phyloP scores from a whole-genome alignment of 768 basidiomycete species.

The Mycena chlorophos region DNA sequence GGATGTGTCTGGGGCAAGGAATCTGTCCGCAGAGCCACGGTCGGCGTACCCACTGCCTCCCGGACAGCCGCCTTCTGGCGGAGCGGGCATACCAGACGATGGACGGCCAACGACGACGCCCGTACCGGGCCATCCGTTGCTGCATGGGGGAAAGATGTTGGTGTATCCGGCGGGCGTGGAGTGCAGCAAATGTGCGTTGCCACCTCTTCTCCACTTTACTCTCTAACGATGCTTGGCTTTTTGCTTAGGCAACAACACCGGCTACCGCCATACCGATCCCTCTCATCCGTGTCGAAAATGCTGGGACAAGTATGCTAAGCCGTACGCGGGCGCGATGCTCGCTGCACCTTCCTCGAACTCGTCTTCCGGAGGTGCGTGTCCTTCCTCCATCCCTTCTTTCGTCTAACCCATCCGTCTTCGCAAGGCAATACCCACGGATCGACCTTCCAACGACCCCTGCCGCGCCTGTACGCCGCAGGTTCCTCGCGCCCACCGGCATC shows the following conservation, averaged over 20 bases:
- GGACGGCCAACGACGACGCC: conserved; percentile 65
- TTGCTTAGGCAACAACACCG: conserved; percentile 64
- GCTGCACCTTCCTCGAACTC: conserved; percentile 43
- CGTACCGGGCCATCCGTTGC: conserved; percentile 64
- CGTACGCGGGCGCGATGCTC: conserved; percentile 59
- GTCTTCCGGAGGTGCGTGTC: conserved; percentile 1
- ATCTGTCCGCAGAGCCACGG: background rate
- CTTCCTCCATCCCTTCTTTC: background rate
- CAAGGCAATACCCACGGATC: conserved; percentile 7
- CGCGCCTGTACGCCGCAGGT: conserved; percentile 28
- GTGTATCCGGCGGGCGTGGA: conserved; percentile 66
- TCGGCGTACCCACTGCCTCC: conserved; percentile 35
- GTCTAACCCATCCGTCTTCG: background rate
- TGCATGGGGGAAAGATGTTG: conserved; percentile 59
- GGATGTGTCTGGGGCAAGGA: conserved; percentile 6
- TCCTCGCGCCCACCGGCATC: conserved; percentile 13
- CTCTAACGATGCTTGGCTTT: background rate
- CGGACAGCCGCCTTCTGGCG: conserved; percentile 23
- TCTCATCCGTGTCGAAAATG: conserved; percentile 68
- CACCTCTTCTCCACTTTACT: background rate
- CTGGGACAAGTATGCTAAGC: conserved; percentile 68
- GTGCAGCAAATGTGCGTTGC: conserved; percentile 72
- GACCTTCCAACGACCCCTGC: conserved; percentile 42
- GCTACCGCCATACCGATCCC: conserved; percentile 72
- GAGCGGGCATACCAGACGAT: conserved; percentile 41